These are phyloP conservation scores for Panellus pusillus DNA, from an alignment of 768 basidiomycete species.

Conservation along the genomic window DNA sequence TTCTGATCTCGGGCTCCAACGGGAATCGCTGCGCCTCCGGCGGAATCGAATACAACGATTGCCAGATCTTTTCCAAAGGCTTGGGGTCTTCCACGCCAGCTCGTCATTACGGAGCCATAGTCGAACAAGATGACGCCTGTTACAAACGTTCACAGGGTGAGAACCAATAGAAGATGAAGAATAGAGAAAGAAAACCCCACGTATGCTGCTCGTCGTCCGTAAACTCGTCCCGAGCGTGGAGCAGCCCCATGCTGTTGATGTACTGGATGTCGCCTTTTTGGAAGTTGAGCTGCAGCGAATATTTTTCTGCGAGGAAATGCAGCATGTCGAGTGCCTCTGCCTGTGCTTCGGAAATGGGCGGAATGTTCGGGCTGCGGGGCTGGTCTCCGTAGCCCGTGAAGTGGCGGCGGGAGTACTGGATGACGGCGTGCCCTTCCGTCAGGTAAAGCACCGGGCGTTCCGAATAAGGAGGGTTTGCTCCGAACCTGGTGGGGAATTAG, in stretches of 20 bases:
- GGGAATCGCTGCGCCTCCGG: conserved; percentile 47
- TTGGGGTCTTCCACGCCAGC: conserved; percentile 44
- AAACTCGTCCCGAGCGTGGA: conserved; percentile 47
- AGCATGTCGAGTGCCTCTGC: conserved; percentile 48
- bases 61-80: conserved; percentile 38
- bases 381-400: conserved; percentile 43
- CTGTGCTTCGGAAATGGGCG: conserved; percentile 49
- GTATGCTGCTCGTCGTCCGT: conserved; percentile 40
- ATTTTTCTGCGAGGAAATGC: conserved; percentile 45
- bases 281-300: conserved; percentile 44
- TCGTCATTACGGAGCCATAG: conserved; percentile 49
- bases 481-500: conserved; percentile 33
- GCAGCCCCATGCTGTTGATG: conserved; percentile 45
- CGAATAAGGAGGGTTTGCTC: conserved; percentile 35
- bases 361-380: conserved; percentile 37
- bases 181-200: conserved; percentile 30
- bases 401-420: conserved; percentile 47
- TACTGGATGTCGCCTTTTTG: conserved; percentile 52
- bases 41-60: conserved; percentile 36
- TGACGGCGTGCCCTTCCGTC: conserved; percentile 39
- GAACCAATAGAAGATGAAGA: neutral
- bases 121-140: conserved; percentile 45
- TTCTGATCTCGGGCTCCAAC: conserved; percentile 44
- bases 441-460: conserved; percentile 42
- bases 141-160: conserved; percentile 12